Conservation (phyloP, 169 alveolate genomes). For the Plasmodium billcollinsi region DNA sequence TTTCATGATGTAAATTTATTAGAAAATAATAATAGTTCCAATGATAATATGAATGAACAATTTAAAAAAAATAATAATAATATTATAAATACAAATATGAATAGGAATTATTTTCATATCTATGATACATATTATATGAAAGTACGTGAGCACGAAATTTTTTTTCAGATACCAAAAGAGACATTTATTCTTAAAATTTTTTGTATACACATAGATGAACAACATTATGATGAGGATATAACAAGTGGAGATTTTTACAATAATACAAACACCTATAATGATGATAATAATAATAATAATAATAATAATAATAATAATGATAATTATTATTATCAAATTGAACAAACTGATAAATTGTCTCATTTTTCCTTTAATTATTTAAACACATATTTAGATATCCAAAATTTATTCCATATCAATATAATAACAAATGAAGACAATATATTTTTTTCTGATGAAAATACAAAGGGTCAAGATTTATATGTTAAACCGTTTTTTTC, state of each 20-base stretch:
- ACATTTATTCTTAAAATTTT: slow-evolving; percentile 28
- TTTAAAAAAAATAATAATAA: not conserved
- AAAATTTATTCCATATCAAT: slow-evolving; percentile 15
- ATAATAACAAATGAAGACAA: not conserved
- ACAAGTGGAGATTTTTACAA: not conserved
- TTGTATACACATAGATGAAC: slow-evolving; percentile 21
- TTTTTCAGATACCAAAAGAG: slow-evolving; percentile 25
- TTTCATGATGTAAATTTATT: slow-evolving; percentile 25
- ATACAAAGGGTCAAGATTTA: not conserved
- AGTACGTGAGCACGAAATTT: slow-evolving; percentile 16
- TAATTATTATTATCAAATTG: not conserved
- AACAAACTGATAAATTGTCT: not conserved
- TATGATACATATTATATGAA: slow-evolving; percentile 36
- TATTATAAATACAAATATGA: slow-evolving; percentile 13
- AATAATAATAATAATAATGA: not conserved
- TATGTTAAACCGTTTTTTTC: slow-evolving; percentile 15
- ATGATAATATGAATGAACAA: too few relatives aligned
- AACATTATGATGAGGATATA: not conserved
- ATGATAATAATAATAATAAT: not conserved
- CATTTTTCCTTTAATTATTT: slow-evolving; percentile 7
- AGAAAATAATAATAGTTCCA: not conserved
- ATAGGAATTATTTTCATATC: slow-evolving; percentile 22
- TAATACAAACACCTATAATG: not conserved
- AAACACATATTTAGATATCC: slow-evolving; percentile 12
- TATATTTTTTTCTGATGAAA: not conserved